These are phyloP conservation scores for Evernia prunastri DNA, from an alignment of 495 filamentous ascomycete species.

Conservation along the genomic window DNA sequence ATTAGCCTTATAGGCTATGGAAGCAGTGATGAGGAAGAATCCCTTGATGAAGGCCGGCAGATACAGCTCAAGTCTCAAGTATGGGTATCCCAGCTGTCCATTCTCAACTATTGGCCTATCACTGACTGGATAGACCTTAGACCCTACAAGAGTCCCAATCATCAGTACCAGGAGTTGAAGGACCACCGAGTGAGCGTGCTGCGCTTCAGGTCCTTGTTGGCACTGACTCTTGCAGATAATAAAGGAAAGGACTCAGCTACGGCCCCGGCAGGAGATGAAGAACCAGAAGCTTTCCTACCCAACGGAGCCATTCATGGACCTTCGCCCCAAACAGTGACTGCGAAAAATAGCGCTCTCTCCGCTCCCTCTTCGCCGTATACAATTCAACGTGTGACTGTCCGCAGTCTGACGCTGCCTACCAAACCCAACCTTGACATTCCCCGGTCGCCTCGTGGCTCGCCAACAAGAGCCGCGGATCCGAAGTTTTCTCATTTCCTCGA, in stretches of 20 bases:
- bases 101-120: conserved; percentile 2
- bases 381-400: conserved; percentile 56
- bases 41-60: conserved; percentile 20
- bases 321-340: conserved; percentile 25
- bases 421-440: conserved; percentile 75
- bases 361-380: conserved; percentile 65
- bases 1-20: conserved; percentile 63
- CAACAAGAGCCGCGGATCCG: conserved; percentile 52
- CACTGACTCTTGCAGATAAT: conserved; percentile 9
- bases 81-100: conserved; percentile 2
- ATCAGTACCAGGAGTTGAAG: neutral
- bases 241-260: conserved; percentile 11
- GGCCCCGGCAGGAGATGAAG: conserved; percentile 5
- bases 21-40: conserved; percentile 72
- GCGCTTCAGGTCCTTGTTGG: neutral
- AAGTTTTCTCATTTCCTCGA: conserved; percentile 81
- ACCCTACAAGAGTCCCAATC: neutral
- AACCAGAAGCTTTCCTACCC: conserved; percentile 7
- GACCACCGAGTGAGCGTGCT: neutral
- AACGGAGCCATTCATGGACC: conserved; percentile 45
- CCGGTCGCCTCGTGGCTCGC: conserved; percentile 72
- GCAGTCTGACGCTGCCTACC: conserved; percentile 79
- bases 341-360: conserved; percentile 23
- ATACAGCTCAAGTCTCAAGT: conserved; percentile 17
- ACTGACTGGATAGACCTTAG: conserved; percentile 22